Base-by-base conservation (phyloP, 176 grass and related monocot species). In the Cenchrus americanus region DNA sequence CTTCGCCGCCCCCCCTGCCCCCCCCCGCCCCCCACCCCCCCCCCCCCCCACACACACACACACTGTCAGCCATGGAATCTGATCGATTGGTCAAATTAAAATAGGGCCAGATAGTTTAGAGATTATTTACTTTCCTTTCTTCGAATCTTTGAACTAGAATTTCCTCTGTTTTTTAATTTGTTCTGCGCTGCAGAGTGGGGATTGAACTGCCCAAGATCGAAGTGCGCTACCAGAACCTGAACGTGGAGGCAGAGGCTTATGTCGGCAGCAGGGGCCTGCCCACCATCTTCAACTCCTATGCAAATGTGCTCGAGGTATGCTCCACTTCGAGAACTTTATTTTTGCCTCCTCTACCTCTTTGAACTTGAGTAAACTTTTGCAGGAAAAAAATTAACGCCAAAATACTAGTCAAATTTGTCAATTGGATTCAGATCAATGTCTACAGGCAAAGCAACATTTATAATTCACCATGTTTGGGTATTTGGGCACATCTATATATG, bases 221-320 rank as follows among this genome's bases (percentile, higher is more conserved):
- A 48, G 94, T 97, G 85, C 73, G 91, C 9, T 97, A 84, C 66
- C 50, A 97, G 8, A 77, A 92, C 72, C 91, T 97, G 10, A 86
- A 55, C 32, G 61, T 94, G 11, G 84, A 94, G 32, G 89, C 94
- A 18, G 87, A 92, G 50, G 66, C 88, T 18, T 86, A 90, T 17
- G 82, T 97, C 0, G 94, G 94, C 27, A 90, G 78, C 65, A 91
- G 94, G 89, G 91, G 94, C 6, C 66, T 94, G 42, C 91, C 94
- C 0, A 92, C 94, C 12, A 15, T 97, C 73, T n/a, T 79, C 0
- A 97, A 94, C 76, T 87, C 94, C n/a, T 85, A 82, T 5, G 46
- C 86, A 66, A 94, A 94, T 75, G 64, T 74, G 15, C 69, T 94
- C 0, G 91, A 94, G 94, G 91, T 97, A 88, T 21, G 30, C 14